Evolutionary conservation across 2,329 filamentous ascomycete species (phyloP).

Genomic region (Aspergillus quadrilineatus): DNA sequence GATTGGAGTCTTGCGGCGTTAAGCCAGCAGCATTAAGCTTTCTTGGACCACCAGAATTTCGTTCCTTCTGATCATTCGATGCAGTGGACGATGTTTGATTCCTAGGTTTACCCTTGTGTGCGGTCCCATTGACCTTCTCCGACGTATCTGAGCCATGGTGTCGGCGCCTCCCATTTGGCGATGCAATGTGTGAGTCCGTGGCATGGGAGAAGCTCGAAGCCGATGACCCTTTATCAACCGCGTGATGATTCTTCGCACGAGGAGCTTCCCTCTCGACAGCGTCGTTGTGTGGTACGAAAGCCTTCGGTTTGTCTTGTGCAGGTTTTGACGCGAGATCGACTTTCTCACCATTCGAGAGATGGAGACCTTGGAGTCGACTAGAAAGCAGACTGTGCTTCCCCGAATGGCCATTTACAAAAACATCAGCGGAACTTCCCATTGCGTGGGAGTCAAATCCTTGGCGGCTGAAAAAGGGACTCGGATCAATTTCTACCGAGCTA

Average conservation of each 20-base stretch:
- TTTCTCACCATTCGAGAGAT: constrained; percentile 37
- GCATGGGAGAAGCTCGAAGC: constrained; percentile 25
- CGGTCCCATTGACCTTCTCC: constrained; percentile 36
- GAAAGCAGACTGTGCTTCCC: constrained; percentile 37
- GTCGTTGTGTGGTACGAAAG: constrained; percentile 17
- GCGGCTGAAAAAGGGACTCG: constrained; percentile 26
- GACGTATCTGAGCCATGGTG: constrained; percentile 31
- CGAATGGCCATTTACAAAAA: constrained; percentile 26
- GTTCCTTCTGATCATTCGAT: constrained; percentile 30
- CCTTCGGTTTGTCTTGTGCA: constrained; percentile 27
- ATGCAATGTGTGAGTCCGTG: constrained; percentile 31
- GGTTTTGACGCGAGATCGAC: constrained; percentile 28
- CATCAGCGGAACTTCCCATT: constrained; percentile 14
- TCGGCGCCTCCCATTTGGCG: constrained; percentile 34
- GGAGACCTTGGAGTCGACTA: constrained; percentile 39
- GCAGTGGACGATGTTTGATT: constrained; percentile 22
- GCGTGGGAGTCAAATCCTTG: constrained; percentile 28
- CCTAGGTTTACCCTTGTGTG: constrained; percentile 37
- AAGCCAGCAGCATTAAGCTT: constrained; percentile 34
- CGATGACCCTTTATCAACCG: constrained; percentile 27
- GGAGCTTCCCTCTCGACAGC: constrained; percentile 31
- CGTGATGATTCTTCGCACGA: constrained; percentile 26
- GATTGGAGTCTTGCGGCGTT: constrained; percentile 25
- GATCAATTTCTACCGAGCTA: constrained; percentile 37
- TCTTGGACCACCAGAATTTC: constrained; percentile 29